Evolutionary conservation across 2,329 filamentous ascomycete genomes (phyloP).

Genomic region (Aspergillus arachidicola): DNA sequence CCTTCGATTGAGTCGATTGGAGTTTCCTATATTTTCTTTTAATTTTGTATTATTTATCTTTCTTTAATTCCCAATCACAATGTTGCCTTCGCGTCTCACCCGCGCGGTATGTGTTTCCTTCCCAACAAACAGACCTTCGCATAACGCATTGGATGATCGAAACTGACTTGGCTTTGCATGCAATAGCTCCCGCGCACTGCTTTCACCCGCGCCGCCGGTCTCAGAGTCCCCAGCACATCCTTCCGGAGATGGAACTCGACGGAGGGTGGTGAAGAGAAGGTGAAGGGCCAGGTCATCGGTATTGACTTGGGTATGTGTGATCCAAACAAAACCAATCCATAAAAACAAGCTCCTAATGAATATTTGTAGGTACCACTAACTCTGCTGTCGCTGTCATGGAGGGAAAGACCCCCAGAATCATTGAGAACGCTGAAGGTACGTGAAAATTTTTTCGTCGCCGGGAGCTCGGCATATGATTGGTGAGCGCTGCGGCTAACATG

Average conservation of each 20-base stretch:
- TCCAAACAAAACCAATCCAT: background rate
- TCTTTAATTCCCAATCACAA: conserved; percentile 49
- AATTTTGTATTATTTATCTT: conserved; percentile 40
- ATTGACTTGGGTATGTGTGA: conserved; percentile 81
- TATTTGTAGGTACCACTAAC: conserved; percentile 77
- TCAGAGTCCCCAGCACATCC: conserved; percentile 71
- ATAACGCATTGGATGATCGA: conserved; percentile 4
- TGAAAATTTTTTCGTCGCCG: conserved; percentile 21
- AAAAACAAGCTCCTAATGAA: conserved; percentile 18
- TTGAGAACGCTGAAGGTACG: conserved; percentile 94
- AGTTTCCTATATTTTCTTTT: conserved; percentile 30
- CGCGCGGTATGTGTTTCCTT: conserved; percentile 67
- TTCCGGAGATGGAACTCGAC: conserved; percentile 62
- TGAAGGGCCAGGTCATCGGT: conserved; percentile 94
- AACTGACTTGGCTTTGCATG: conserved; percentile 20
- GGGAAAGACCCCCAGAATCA: conserved; percentile 92
- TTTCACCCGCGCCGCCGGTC: conserved; percentile 67
- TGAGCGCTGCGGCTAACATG: conserved; percentile 19
- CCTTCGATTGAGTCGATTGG: conserved; percentile 38
- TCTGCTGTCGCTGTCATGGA: conserved; percentile 97
- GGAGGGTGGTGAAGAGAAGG: conserved; percentile 70
- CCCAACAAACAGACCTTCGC: background rate
- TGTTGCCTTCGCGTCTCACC: conserved; percentile 72
- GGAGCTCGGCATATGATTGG: background rate
- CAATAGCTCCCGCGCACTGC: conserved; percentile 76